Conservation (phyloP, 352 stramenopile species). For the Phytopythium chamaehyphon region DNA sequence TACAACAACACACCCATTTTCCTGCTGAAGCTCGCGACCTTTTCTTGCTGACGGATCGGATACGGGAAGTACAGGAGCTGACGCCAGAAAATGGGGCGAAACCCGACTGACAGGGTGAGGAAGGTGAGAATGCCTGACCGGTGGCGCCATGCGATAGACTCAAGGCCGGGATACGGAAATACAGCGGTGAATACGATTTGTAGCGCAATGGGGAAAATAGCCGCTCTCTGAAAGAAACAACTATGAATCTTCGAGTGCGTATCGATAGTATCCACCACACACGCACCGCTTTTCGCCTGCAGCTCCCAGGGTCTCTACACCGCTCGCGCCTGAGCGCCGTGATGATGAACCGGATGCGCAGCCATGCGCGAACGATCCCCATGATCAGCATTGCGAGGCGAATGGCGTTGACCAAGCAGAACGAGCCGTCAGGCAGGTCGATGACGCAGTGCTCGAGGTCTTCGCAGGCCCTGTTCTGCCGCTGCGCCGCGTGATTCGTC, state of each 20-base stretch:
- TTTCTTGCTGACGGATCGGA: slow-evolving; percentile 63
- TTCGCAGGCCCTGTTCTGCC: slow-evolving; percentile 44
- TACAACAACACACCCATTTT: slow-evolving; percentile 31
- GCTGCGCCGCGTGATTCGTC: slow-evolving; percentile 8
- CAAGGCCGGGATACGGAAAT: slow-evolving; percentile 53
- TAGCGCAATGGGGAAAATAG: slow-evolving; percentile 17
- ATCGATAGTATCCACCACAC: too few relatives aligned
- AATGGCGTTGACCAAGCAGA: slow-evolving; percentile 25
- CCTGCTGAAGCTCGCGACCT: slow-evolving; percentile 53
- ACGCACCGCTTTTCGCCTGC: not conserved
- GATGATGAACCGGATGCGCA: slow-evolving; percentile 17
- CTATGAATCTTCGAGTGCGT: too few relatives aligned
- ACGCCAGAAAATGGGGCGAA: slow-evolving; percentile 47
- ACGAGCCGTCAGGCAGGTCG: slow-evolving; percentile 34
- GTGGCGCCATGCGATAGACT: slow-evolving; percentile 19
- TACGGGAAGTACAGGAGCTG: slow-evolving; percentile 64
- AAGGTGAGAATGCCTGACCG: slow-evolving; percentile 30
- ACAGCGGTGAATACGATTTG: slow-evolving; percentile 29
- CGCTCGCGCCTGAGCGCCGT: slow-evolving; percentile 3
- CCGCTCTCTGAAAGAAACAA: slow-evolving; percentile 4
- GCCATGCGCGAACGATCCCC: slow-evolving; percentile 8
- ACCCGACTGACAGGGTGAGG: slow-evolving; percentile 32
- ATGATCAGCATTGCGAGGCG: slow-evolving; percentile 18
- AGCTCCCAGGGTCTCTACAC: slow-evolving; percentile 2
- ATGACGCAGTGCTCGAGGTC: slow-evolving; percentile 19